phyloP scores from a whole-genome alignment of 768 basidiomycete genomes.

The Termitomyces sp. region DNA sequence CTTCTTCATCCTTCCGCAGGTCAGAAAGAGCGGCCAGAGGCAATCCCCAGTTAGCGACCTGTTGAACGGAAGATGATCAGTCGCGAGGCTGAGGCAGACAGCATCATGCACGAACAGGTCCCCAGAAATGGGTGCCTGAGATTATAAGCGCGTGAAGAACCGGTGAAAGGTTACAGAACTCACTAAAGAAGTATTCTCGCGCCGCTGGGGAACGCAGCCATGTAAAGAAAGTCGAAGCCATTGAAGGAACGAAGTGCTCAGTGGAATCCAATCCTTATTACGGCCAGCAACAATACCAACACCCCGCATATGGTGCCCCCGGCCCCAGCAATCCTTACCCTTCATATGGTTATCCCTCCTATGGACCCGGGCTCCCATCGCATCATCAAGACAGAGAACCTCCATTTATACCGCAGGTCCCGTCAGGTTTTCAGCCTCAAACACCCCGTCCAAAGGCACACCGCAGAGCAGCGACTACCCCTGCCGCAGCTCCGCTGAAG shows the following conservation, averaged over 20 bases:
- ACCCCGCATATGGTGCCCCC: conserved; percentile 32
- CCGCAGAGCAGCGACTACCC: conserved; percentile 28
- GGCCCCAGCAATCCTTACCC: conserved; percentile 37
- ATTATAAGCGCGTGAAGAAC: conserved; percentile 5
- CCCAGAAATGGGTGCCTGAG: conserved; percentile 96
- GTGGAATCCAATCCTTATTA: conserved; percentile 40
- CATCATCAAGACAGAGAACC: conserved; percentile 21
- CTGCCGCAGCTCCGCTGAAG: conserved; percentile 36
- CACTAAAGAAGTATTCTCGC: conserved; percentile 93
- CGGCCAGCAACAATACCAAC: conserved; percentile 40
- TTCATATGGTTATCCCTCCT: conserved; percentile 26
- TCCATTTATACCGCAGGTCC: conserved; percentile 15
- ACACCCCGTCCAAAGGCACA: conserved; percentile 29
- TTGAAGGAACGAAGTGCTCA: conserved; percentile 27
- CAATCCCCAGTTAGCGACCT: conserved; percentile 99
- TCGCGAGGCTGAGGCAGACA: neutral
- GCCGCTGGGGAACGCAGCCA: conserved; percentile 93
- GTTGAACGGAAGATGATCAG: conserved; percentile 4
- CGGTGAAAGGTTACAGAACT: conserved; percentile 25
- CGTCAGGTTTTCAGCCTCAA: conserved; percentile 9
- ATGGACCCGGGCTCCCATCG: conserved; percentile 13
- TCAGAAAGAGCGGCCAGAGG: conserved; percentile 92
- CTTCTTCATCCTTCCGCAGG: conserved; percentile 89
- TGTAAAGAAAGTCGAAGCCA: conserved; percentile 82
- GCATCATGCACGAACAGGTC: conserved; percentile 66